Evolutionary conservation across 768 basidiomycete genomes (phyloP).

Genomic region (Leccinum boreale): DNA sequence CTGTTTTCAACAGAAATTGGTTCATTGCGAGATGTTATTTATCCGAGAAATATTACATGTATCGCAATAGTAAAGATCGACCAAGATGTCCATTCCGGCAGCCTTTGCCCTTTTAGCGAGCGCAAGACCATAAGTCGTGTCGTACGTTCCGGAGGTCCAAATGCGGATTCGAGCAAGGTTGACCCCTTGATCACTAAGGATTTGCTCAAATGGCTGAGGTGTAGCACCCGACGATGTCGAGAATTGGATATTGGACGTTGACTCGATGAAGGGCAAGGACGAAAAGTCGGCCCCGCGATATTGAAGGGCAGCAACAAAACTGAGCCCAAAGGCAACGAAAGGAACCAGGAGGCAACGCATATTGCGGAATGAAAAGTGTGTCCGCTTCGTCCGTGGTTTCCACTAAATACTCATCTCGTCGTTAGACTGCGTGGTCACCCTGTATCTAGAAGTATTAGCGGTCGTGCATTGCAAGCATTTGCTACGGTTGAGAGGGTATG

Average conservation of each 20-base stretch:
- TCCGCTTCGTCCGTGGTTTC: neutral
- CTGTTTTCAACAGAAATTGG: constrained; percentile 2
- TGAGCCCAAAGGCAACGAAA: neutral
- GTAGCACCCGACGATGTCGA: neutral
- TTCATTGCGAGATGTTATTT: neutral
- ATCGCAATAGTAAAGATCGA: constrained; percentile 11
- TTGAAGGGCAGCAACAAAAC: constrained; percentile 6
- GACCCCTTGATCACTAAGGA: constrained; percentile 7
- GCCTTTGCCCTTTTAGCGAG: constrained; percentile 11
- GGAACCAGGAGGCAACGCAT: neutral
- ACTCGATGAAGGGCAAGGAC: constrained; percentile 13
- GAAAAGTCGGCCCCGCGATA: constrained; percentile 17
- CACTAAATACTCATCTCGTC: neutral
- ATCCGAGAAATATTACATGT: constrained; percentile 4
- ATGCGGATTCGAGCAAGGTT: constrained; percentile 17
- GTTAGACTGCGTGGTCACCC: neutral
- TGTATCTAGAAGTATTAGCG: neutral
- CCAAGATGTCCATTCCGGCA: constrained; percentile 11
- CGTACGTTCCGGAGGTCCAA: constrained; percentile 9
- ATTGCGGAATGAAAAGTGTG: neutral
- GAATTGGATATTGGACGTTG: neutral
- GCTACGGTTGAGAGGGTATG: too few species aligned
- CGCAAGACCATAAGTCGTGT: constrained; percentile 7
- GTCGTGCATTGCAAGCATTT: too few species aligned
- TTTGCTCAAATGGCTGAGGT: constrained; percentile 5